Evolutionary conservation across 305 asterid species (phyloP), one percentile per base, ranked within the genome.

Genomic region (Fraxinus greggii): DNA sequence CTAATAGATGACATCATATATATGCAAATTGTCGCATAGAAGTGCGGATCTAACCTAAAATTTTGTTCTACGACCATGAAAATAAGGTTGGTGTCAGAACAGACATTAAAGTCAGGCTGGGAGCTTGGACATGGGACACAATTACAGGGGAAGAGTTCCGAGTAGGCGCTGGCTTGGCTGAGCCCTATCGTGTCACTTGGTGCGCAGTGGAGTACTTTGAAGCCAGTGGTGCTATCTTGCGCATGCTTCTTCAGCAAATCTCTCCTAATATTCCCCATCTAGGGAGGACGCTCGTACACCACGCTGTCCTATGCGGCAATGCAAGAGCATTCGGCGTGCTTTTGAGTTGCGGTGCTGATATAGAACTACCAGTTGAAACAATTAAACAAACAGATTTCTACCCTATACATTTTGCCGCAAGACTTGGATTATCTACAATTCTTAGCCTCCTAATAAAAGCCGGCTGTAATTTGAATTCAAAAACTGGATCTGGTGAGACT

Each of bases 101-200:
- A 28, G 97, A 93, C 36, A 75, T 84, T 65, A 87, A 85, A 83
- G 97, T 86, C 63, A 88, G 95, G 51, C 83, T 93, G 33, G 97
- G 97, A 23, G 97, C 97, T 79, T 93, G 97, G 97, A 86, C 93
- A 63, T 93, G 97, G 97, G 97, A 91, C 23, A 70, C 78, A 32
- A 80, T 87, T 24, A 92, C 93, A 0, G 97, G 97, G 72, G 97
- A 93, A 83, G 97, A 93, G 83, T 87, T 89, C 61, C 91, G 95
- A 26, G 97, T 93, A 1, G 97, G 97, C 28, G 97, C 97, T 7
- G 90, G 97, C 28, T 79, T 93, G 84, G 97, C 97, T n/a, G 97
- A 93, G 80, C 97, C 97, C 21, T 93, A 92, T 80, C 80, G 67
- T 63, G 83, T 89, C 80, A 82, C 90, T 17, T 91, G 97, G 97